Evolutionary conservation across 805 yeast genomes (phyloP).

Genomic region (Pichia kluyveri): DNA sequence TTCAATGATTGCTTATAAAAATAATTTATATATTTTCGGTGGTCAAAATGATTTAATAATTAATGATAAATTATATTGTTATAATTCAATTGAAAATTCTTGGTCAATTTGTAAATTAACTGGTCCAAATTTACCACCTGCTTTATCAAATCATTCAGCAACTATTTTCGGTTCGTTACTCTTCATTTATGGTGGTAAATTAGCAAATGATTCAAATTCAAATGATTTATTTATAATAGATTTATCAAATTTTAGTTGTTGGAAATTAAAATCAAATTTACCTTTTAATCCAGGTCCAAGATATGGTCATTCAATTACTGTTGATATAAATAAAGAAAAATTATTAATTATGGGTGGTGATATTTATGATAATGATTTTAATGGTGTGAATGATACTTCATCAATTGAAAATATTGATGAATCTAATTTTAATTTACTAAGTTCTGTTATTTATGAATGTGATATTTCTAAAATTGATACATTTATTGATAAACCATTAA

Average conservation of each 20-base stretch:
- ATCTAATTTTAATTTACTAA: constrained; percentile 22
- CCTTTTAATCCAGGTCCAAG: constrained; percentile 65
- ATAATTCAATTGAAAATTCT: constrained; percentile 54
- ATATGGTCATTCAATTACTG: constrained; percentile 86
- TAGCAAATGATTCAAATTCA: constrained; percentile 58
- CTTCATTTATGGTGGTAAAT: constrained; percentile 87
- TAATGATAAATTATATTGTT: constrained; percentile 71
- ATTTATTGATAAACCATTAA: constrained; percentile 18
- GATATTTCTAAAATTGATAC: constrained; percentile 20
- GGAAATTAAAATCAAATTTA: constrained; percentile 34
- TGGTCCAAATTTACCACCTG: constrained; percentile 62
- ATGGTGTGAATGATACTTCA: constrained; percentile 17
- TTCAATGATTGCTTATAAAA: constrained; percentile 72
- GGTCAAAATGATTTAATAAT: constrained; percentile 69
- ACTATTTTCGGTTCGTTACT: constrained; percentile 68
- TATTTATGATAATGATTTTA: constrained; percentile 48
- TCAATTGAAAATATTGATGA: constrained; percentile 19
- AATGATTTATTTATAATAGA: constrained; percentile 68
- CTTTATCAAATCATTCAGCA: constrained; percentile 88
- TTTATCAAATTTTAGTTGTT: constrained; percentile 65
- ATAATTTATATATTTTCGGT: constrained; percentile 80
- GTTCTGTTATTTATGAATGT: constrained; percentile 30
- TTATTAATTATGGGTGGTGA: constrained; percentile 90
- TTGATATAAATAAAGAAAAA: constrained; percentile 54
- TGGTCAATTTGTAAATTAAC: constrained; percentile 68